Percentiles rank a stretch among this genome's conserved stretches.
phyloP scores from a whole-genome alignment of 2,329 filamentous ascomycete genomes.

The Neofusicoccum laricinum region DNA sequence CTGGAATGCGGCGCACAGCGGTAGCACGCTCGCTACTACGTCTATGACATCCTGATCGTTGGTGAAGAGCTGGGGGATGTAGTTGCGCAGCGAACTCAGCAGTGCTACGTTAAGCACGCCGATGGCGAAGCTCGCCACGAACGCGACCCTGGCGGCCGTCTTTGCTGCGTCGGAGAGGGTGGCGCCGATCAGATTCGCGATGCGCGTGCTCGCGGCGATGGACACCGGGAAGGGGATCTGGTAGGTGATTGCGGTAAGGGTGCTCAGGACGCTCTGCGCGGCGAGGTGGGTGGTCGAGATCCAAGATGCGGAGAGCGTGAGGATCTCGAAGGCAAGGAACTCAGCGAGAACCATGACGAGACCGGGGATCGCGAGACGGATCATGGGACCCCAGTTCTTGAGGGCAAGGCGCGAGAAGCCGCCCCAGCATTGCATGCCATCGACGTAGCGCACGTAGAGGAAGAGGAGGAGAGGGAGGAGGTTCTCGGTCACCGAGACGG shows the following conservation, averaged over 20 bases:
- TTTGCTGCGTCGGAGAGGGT: constrained; percentile 77
- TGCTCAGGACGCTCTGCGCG: constrained; percentile 76
- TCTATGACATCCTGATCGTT: constrained; percentile 63
- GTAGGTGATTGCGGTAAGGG: constrained; percentile 75
- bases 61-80: constrained; percentile 75
- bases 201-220: constrained; percentile 81
- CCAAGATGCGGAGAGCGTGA: constrained; percentile 72
- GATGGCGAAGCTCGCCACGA: constrained; percentile 65
- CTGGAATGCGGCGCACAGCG: constrained; percentile 83
- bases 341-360: constrained; percentile 87
- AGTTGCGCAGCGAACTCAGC: constrained; percentile 64
- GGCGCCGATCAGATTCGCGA: constrained; percentile 90
- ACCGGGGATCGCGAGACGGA: constrained; percentile 82
- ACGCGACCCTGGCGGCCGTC: constrained; percentile 73
- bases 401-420: constrained; percentile 68
- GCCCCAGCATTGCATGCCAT: constrained; percentile 75
- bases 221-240: constrained; percentile 90
- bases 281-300: constrained; percentile 79
- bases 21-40: constrained; percentile 67
- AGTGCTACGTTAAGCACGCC: constrained; percentile 75
- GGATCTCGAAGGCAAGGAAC: constrained; percentile 37
- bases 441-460: constrained; percentile 66
- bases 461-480: constrained; percentile 71
- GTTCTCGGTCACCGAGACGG: constrained; percentile 72
- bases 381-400: constrained; percentile 77